Evolutionary conservation across 306 rosid genomes (phyloP).

Genomic region (cucumber (Cucumis sativus)): DNA sequence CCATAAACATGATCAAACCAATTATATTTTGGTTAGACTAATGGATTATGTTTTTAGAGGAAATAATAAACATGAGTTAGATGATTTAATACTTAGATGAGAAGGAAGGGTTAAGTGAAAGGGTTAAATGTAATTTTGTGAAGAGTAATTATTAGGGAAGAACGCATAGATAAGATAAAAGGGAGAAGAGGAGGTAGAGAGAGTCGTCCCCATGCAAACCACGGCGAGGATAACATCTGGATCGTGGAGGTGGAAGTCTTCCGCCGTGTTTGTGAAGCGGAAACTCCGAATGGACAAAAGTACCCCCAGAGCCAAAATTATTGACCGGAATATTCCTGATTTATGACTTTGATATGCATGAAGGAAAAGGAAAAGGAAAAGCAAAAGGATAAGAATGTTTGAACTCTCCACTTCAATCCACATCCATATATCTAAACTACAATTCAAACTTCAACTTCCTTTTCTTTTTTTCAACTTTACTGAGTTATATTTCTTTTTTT

Average conservation of each 20-base stretch:
- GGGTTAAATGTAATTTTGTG: too few relatives aligned
- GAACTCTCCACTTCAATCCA: background rate
- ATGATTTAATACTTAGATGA: too few relatives aligned
- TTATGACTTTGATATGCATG: background rate
- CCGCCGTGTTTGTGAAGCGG: background rate
- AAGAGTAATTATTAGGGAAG: too few relatives aligned
- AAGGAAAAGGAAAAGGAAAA: background rate
- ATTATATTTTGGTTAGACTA: too few relatives aligned
- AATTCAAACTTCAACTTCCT: background rate
- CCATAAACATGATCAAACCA: too few relatives aligned
- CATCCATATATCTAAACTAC: background rate
- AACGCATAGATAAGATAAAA: too few relatives aligned
- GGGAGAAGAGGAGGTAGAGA: background rate
- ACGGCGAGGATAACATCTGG: background rate
- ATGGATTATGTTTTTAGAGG: too few relatives aligned
- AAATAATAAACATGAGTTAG: too few relatives aligned
- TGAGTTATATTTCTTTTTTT: too few relatives aligned
- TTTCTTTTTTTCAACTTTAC: background rate
- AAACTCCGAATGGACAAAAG: background rate
- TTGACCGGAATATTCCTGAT: background rate
- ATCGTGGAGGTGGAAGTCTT: background rate
- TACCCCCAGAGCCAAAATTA: background rate
- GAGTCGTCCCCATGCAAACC: background rate
- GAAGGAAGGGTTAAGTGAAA: background rate
- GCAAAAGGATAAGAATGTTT: constrained; percentile 1